Conservation (phyloP, 805 yeast genomes). For the Torulaspora gathmanii region DNA sequence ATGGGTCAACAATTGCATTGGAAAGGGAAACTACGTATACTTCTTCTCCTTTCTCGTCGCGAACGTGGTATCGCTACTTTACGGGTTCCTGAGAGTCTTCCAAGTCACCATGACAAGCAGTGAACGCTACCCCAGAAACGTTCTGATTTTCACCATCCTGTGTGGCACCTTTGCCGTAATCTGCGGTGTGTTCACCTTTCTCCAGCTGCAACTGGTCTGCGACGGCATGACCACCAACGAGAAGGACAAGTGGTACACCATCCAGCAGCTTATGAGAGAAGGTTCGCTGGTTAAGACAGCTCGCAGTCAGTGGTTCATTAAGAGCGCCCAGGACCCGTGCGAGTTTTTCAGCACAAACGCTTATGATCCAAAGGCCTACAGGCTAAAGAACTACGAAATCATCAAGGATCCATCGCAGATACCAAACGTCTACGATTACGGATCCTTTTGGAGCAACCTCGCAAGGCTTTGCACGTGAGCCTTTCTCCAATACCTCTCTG, state of each 20-base stretch:
- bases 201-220: constrained; percentile 48
- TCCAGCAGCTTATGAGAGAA: constrained; percentile 47
- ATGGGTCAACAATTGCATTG: constrained; percentile 73
- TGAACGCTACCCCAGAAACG: constrained; percentile 16
- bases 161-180: constrained; percentile 43
- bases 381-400: constrained; percentile 8
- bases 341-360: constrained; percentile 31
- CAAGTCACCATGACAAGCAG: constrained; percentile 7
- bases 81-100: constrained; percentile 39
- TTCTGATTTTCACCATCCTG: constrained; percentile 41
- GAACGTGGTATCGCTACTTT: constrained; percentile 43
- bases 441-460: constrained; percentile 26
- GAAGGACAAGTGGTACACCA: constrained; percentile 62
- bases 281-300: constrained; percentile 34
- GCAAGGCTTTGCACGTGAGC: constrained; percentile 20
- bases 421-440: constrained; percentile 32
- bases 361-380: constrained; percentile 26
- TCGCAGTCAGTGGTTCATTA: constrained; percentile 18
- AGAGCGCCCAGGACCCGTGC: constrained; percentile 3
- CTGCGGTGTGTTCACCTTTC: constrained; percentile 40
- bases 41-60: constrained; percentile 52
- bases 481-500: not conserved
- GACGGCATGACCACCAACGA: constrained; percentile 77
- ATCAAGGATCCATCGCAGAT: constrained; percentile 21
- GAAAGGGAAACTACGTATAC: constrained; percentile 57